Evolutionary conservation across 768 basidiomycete species (phyloP), one percentile per base, ranked within the genome.

Genomic region (Rhodosporidiobolus odoratus): DNA sequence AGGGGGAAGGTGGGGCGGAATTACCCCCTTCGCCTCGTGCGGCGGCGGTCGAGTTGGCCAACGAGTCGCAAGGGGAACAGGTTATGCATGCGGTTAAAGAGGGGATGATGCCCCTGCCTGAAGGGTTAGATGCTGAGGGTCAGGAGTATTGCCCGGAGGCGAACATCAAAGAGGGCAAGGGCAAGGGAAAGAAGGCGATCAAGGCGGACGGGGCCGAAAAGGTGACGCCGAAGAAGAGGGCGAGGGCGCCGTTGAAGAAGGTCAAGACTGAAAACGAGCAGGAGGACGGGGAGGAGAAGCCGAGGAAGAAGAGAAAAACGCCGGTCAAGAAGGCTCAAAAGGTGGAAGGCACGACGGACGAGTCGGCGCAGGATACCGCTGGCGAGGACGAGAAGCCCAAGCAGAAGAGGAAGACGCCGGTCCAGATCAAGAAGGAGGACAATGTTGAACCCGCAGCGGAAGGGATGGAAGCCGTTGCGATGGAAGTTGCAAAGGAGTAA

Each of bases 41-140:
- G 2, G 59, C 32, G 6, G 37, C 19, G 4, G 32, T 2, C 21
- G 59, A 48, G 43, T 32, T 61, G 6, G 41, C n/a, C 13, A 37
- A 30, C 16, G 37, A 47, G 43, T 6, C 30, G 32, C 3, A 17
- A 32, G 45, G 9, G 52, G 19, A 21, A 30, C 43, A 30, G 62
- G 27, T 27, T n/a, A 25, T 30, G 8, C 37, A 47, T 2, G 32
- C 62, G 57, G 35, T 54, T 34, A 17, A 59, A 27, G 61, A 67
- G n/a, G 65, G 70, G 17, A 21, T 64, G 5, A 43, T 43, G 41
- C 62, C 66, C 0, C 50, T 66, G 7, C 65, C 65, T 12, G 70
- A 72, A 45, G 66, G 70, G 5, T 3, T 59, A 21, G 58, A 64
- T 58, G 66, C 65, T 4, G 70, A 67, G 57, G 70, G 70, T 1